Conservation (phyloP, 1,139 yeast genomes). For the Pichia sp. region DNA sequence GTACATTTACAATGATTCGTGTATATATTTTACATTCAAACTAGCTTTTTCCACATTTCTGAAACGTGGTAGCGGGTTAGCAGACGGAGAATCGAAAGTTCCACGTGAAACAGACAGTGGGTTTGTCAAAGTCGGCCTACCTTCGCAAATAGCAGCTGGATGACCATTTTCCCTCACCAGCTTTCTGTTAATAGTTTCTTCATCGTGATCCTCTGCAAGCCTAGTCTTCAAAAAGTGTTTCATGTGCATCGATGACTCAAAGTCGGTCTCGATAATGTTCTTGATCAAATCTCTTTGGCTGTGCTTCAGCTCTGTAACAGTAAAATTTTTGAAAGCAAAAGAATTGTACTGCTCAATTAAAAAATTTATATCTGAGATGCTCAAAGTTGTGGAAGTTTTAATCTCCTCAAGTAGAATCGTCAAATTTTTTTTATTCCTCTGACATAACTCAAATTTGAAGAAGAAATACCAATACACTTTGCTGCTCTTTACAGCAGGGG, state of each 20-base stretch:
- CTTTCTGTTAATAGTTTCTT: constrained; percentile 37
- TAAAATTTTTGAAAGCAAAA: constrained; percentile 28
- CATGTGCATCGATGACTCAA: constrained; percentile 30
- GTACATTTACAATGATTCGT: constrained; percentile 21
- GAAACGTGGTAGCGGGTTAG: constrained; percentile 51
- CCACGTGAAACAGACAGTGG: constrained; percentile 25
- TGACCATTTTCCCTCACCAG: constrained; percentile 51
- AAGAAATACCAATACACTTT: constrained; percentile 53
- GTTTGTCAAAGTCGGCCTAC: constrained; percentile 55
- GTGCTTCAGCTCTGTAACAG: constrained; percentile 23
- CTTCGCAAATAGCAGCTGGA: constrained; percentile 51
- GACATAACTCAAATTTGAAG: constrained; percentile 47
- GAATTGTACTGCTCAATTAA: constrained; percentile 37
- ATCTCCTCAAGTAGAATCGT: constrained; percentile 42
- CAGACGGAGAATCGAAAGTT: constrained; percentile 21
- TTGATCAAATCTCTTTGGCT: constrained; percentile 24
- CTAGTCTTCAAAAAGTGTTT: constrained; percentile 30
- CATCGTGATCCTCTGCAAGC: constrained; percentile 27
- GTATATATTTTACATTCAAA: constrained; percentile 22
- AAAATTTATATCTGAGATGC: constrained; percentile 45
- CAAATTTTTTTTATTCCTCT: constrained; percentile 43
- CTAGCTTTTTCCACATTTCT: constrained; percentile 55
- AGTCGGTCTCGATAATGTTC: constrained; percentile 29
- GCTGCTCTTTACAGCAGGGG: constrained; percentile 38
- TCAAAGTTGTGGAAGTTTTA: constrained; percentile 43